Base-by-base conservation (phyloP, 2,329 filamentous ascomycete genomes). In the Pseudogymnoascus sp. region DNA sequence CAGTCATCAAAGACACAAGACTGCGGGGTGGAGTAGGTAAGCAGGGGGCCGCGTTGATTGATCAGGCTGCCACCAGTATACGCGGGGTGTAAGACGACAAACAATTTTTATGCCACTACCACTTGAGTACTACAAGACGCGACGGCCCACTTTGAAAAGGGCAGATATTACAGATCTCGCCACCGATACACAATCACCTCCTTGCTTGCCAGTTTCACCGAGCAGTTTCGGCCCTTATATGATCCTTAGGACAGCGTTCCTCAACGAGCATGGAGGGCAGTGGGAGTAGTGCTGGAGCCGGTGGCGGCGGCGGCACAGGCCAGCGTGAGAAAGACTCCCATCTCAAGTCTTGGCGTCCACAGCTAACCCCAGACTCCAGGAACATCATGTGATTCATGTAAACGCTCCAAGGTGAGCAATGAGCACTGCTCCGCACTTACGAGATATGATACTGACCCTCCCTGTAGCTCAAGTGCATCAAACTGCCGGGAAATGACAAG, bases 361-460 rank as follows among this genome's bases (percentile, higher is more conserved):
- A 60, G 12, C 56, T 40, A 38, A 31, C 24, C 31, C 11, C 28
- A 50, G 7, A 33, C n/a, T 6, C 3, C 16, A 59, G 43, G 68
- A 65, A 70, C 67, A 63, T 68, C 68, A 59, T 70, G 68, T 66
- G 66, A 70, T 50, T 60, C 46, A 63, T 70, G 68, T 61, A 69
- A 70, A 63, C 66, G 64, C 31, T 68, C 69, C 63, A 70, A 70
- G 68, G 68, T 64, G 68, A 61, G 37, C 24, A 22, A 4, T 16
- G 37, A 28, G 28, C 59, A 40, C 16, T 26, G 41, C 33, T 59
- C 22, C 26, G 7, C 59, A n/a, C 59, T 33, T 7, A 26, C 19
- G 33, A 50, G 35, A 60, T 43, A 59, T 61, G 60, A 40, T 33
- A 31, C 60, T 43, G 14, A 50, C 28, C 11, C 12, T 31, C 22